Percentiles rank a stretch among this genome's conserved stretches.
These are phyloP conservation scores for Ustilago vetiveriae DNA, from an alignment of 1,284 basidiomycete genomes.

Conservation along the genomic window DNA sequence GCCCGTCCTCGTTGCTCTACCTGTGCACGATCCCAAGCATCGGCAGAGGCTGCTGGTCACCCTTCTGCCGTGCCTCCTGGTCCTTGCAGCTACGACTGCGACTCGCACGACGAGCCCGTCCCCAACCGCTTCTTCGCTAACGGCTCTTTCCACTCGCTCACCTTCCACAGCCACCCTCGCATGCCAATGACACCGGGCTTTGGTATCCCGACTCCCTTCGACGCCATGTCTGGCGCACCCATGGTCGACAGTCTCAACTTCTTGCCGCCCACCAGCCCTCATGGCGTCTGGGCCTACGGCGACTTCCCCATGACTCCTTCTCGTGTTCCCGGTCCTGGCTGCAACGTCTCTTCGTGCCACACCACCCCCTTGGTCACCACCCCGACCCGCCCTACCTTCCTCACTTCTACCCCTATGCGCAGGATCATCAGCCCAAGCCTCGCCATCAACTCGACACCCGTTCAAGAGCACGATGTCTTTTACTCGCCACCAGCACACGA, in stretches of 20 bases:
- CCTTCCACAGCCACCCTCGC: slow-evolving; percentile 49
- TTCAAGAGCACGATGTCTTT: slow-evolving; percentile 49
- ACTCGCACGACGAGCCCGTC: slow-evolving; percentile 39
- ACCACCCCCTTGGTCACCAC: slow-evolving; percentile 41
- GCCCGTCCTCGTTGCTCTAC: slow-evolving; percentile 52
- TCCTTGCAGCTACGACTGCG: slow-evolving; percentile 44
- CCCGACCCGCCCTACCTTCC: slow-evolving; percentile 31
- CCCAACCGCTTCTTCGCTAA: slow-evolving; percentile 48
- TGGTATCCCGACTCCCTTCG: slow-evolving; percentile 27
- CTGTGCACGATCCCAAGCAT: slow-evolving; percentile 49
- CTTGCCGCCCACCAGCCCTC: slow-evolving; percentile 43
- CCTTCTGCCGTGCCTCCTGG: slow-evolving; percentile 48
- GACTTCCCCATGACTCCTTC: slow-evolving; percentile 50
- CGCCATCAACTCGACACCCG: slow-evolving; percentile 46
- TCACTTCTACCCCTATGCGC: slow-evolving; percentile 46
- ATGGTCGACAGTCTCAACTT: slow-evolving; percentile 45
- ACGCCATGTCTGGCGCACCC: slow-evolving; percentile 28
- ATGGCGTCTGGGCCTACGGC: slow-evolving; percentile 46
- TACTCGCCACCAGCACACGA: slow-evolving; percentile 45
- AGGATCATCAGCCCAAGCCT: slow-evolving; percentile 51
- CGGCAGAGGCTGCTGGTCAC: slow-evolving; percentile 49
- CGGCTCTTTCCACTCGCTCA: slow-evolving; percentile 50
- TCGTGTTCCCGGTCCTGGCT: slow-evolving; percentile 29
- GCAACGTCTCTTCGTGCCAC: slow-evolving; percentile 33
- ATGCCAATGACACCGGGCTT: slow-evolving; percentile 43